Base-by-base conservation (phyloP, 2,329 filamentous ascomycete species). In the Ploettnerulaceae sp. region DNA sequence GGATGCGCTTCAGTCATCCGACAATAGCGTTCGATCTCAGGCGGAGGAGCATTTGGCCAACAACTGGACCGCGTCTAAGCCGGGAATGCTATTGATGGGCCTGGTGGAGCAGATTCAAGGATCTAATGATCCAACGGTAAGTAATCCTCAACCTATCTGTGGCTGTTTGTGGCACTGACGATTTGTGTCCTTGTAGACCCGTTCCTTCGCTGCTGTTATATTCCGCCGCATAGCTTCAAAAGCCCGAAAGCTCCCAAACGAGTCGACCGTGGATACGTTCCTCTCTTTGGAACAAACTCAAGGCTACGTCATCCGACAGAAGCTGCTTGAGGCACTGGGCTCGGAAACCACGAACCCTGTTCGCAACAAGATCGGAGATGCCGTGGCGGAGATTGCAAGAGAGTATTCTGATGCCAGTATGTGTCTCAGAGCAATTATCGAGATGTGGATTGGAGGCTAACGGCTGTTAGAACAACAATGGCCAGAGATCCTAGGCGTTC, bases 291-390 rank as follows among this genome's bases (percentile, higher is more conserved):
- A 77, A 55, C 73, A 77, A 49, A 81, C 87, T 26, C 84, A 93
- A 64, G 83, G 85, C 55, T 73, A 80, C 39, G 83, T 81, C 37
- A 95, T 97, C 61, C 82, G 89, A 57, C 77, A 85, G 61, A 95
- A 91, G 67, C 73, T 97, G 48, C 76, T 97, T 32, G 79, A 90
- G 61, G 82, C 81, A 42, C 74, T 96, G 43, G 80, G 80, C 48
- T 74, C 73, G 52, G 93, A 97, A 70, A 72, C 78, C 17, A 79
- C 86, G 52, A 77, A 82, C 52, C 73, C 79, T 29, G 86, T 95
- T 36, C 79, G 93, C 61, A 93, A 95, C 71, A 98, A 98, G 69
- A 86, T 97, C 64, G 93, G 90, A 59, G 93, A 98, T 69, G 89
- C 91, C n/a, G 86, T 97, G 52, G 93, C 93, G 18, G 93, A 98